Percentiles rank a stretch among this genome's conserved stretches.
These are phyloP conservation scores for Puccinia polysora DNA, from an alignment of 1,284 basidiomycete species.

Conservation along the genomic window DNA sequence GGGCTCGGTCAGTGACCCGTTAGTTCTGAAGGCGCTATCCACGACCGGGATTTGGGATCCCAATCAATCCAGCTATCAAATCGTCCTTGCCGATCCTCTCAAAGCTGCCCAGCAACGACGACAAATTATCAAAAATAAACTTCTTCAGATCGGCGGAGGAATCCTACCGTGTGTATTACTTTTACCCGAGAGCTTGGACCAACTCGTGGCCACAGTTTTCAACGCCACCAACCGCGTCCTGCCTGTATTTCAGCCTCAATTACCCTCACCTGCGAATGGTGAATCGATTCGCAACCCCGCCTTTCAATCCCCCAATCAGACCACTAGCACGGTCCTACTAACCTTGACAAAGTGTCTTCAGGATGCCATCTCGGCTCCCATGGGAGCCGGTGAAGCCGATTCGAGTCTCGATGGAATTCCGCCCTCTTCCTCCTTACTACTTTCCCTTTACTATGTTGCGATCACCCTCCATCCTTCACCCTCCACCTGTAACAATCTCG, in stretches of 20 bases:
- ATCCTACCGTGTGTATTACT: constrained; percentile 57
- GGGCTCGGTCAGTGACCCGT: constrained; percentile 48
- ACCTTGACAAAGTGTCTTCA: constrained; percentile 62
- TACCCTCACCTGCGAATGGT: constrained; percentile 49
- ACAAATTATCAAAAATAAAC: constrained; percentile 51
- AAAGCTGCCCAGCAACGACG: constrained; percentile 54
- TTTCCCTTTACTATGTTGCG: constrained; percentile 62
- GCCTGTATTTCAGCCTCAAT: constrained; percentile 44
- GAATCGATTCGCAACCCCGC: constrained; percentile 50
- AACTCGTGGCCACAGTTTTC: constrained; percentile 55
- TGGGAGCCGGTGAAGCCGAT: constrained; percentile 46
- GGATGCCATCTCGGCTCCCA: constrained; percentile 52
- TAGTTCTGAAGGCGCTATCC: constrained; percentile 44
- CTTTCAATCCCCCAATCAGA: constrained; percentile 51
- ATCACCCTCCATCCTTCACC: constrained; percentile 60
- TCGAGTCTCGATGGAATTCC: constrained; percentile 54
- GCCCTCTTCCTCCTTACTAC: constrained; percentile 57
- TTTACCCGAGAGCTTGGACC: constrained; percentile 56
- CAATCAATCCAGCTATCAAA: constrained; percentile 6
- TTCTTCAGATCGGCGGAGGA: constrained; percentile 54
- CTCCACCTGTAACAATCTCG: constrained; percentile 63
- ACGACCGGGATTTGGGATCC: constrained; percentile 40
- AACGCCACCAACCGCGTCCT: constrained; percentile 49
- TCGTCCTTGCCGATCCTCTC: constrained; percentile 50
- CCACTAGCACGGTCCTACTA: constrained; percentile 60